Percentiles rank a stretch among this genome's conserved stretches.
phyloP scores from a whole-genome alignment of 2,329 filamentous ascomycete genomes.

The Penicillium sp. region DNA sequence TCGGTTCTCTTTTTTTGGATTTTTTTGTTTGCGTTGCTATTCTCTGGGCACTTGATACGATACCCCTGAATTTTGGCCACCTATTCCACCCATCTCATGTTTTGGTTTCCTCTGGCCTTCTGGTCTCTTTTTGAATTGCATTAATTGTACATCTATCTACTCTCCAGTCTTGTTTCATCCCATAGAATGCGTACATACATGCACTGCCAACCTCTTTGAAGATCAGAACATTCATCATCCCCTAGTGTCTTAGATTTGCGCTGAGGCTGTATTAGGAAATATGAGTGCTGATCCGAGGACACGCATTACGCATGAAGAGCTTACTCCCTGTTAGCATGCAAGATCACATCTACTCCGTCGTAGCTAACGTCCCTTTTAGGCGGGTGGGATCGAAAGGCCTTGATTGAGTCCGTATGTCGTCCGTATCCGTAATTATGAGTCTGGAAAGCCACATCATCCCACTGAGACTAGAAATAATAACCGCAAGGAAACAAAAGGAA shows the following conservation, averaged over 20 bases:
- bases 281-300: slow-evolving; percentile 15
- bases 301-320: slow-evolving; percentile 6
- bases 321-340: neutral
- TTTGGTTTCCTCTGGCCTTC: slow-evolving; percentile 11
- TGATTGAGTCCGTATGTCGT: neutral
- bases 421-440: neutral
- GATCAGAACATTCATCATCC: neutral
- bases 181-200: slow-evolving; percentile 12
- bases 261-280: slow-evolving; percentile 8
- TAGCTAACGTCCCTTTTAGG: neutral
- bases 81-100: slow-evolving; percentile 19
- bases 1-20: slow-evolving; percentile 13
- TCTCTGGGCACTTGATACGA: slow-evolving; percentile 28
- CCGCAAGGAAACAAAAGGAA: neutral
- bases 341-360: neutral
- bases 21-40: slow-evolving; percentile 21
- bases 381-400: neutral
- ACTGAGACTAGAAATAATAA: neutral
- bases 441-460: neutral
- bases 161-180: neutral
- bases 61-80: slow-evolving; percentile 26
- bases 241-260: slow-evolving; percentile 1
- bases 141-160: slow-evolving; percentile 7
- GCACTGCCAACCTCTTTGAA: slow-evolving; percentile 1
- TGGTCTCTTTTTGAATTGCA: slow-evolving; percentile 18